Conservation (phyloP, 768 basidiomycete species). For the Coprinopsis cinerea region DNA sequence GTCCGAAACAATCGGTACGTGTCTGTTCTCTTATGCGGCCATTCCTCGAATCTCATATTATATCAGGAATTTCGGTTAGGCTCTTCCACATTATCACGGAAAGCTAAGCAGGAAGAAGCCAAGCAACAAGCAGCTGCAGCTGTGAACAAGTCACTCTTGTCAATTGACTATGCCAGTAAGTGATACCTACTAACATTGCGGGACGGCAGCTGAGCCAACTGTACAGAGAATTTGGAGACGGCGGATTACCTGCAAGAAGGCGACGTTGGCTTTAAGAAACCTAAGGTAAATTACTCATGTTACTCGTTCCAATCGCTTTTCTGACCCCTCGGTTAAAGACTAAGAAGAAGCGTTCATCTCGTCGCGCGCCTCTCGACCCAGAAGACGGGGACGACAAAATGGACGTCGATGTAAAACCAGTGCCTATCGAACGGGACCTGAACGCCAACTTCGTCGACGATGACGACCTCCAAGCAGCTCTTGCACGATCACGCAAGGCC, state of each 20-base stretch:
- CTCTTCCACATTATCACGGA: constrained; percentile 32
- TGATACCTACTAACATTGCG: constrained; percentile 19
- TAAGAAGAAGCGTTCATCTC: constrained; percentile 85
- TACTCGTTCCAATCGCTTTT: constrained; percentile 9
- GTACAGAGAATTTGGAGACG: constrained; percentile 73
- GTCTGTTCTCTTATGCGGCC: background rate
- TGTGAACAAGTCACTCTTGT: constrained; percentile 75
- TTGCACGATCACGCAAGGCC: constrained; percentile 80
- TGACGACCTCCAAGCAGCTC: constrained; percentile 92
- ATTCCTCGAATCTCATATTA: constrained; percentile 6
- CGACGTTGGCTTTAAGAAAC: constrained; percentile 92
- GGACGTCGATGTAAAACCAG: constrained; percentile 76
- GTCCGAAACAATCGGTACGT: constrained; percentile 60
- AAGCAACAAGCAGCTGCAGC: constrained; percentile 49
- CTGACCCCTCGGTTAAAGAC: constrained; percentile 41
- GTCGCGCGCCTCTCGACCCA: constrained; percentile 54
- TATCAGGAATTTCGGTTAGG: constrained; percentile 85
- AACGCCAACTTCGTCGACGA: constrained; percentile 94
- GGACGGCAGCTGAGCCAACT: no score
- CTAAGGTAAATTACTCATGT: constrained; percentile 51
- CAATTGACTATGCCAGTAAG: constrained; percentile 89
- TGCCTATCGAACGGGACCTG: constrained; percentile 64
- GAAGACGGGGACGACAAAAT: constrained; percentile 52
- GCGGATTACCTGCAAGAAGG: constrained; percentile 90
- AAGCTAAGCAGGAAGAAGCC: constrained; percentile 37